These are phyloP conservation scores for Leccinum fuscescens DNA, from an alignment of 1,284 basidiomycete genomes.

Conservation along the genomic window DNA sequence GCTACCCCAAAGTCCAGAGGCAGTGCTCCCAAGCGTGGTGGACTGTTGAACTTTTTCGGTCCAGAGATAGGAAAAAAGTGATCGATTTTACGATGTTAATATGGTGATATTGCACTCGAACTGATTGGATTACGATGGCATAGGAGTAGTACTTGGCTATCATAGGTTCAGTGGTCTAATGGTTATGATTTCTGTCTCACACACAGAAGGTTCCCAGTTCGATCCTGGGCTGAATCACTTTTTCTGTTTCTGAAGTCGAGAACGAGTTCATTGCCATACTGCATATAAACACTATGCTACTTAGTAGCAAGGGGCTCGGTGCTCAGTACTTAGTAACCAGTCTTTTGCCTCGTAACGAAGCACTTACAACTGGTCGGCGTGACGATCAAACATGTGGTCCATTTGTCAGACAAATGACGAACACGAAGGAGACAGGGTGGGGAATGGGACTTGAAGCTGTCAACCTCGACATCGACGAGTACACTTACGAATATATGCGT, in stretches of 20 bases:
- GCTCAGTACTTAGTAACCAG: too few relatives aligned
- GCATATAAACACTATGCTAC: too few relatives aligned
- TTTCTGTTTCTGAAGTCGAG: slow-evolving; percentile 15
- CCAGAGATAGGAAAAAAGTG: slow-evolving; percentile 33
- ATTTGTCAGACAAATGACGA: too few relatives aligned
- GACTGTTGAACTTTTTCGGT: slow-evolving; percentile 34
- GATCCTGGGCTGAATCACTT: slow-evolving; percentile 44
- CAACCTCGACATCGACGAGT: too few relatives aligned
- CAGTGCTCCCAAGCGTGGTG: slow-evolving; percentile 28
- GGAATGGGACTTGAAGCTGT: too few relatives aligned
- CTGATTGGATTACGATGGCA: background rate
- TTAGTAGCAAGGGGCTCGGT: too few relatives aligned
- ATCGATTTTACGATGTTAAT: background rate
- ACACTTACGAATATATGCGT: too few relatives aligned
- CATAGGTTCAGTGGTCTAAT: slow-evolving; percentile 40
- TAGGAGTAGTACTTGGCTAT: background rate
- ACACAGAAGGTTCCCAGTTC: slow-evolving; percentile 50
- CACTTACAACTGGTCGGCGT: too few relatives aligned
- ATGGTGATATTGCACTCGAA: background rate
- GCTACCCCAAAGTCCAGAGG: slow-evolving; percentile 18
- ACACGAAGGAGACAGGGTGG: too few relatives aligned
- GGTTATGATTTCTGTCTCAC: slow-evolving; percentile 49
- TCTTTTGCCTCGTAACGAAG: too few relatives aligned
- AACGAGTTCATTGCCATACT: too few relatives aligned
- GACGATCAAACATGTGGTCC: too few relatives aligned